Base-by-base conservation (phyloP, 2,329 filamentous ascomycete species). In the Alternaria novae-zelandiae region DNA sequence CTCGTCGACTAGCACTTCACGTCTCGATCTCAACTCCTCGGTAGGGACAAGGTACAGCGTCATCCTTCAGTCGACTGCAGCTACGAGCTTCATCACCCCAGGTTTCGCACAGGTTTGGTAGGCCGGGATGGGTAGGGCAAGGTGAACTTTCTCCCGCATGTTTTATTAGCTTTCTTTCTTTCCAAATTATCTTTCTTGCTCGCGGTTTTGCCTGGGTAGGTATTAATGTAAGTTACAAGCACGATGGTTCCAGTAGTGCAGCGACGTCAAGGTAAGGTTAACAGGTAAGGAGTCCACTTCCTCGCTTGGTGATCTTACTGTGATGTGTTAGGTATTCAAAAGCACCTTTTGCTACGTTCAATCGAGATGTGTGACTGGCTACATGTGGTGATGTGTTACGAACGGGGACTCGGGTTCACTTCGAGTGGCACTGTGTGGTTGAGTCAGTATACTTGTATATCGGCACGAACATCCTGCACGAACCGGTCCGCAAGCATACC, bases 231-330 rank as follows among this genome's bases (percentile, higher is more conserved):
- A 74, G 70, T 44, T 72, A 71, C n/a, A 36, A 41, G 30, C 30
- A 53, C 6, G 20, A 21, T 66, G 41, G 53, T 36, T n/a, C 54
- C 57, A 26, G 25, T 25, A 28, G 45, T 50, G 51, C 65, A 54
- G 44, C 0, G 44, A 30, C 28, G 57, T 69, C 58, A 67, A 74
- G 72, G 72, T 75, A 73, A 69, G 73, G 72, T 72, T 68, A 41
- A 64, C 69, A 75, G 73, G 71, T 73, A 75, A 68, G 70, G 70
- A 68, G 57, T 63, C 26, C 53, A 64, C 49, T 54, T 71, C 69
- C 69, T 70, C 59, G 60, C 71, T 74, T 72, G 64, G 66, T 69
- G 71, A 74, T 76, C 72, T 75, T 75, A 61, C 68, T 65, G 57
- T 66, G 63, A 66, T 66, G 57, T 46, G 21, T 21, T 44, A 28